Percentiles rank a stretch among this genome's conserved stretches.
Evolutionary conservation across 2,329 filamentous ascomycete species (phyloP).

Genomic region (Thielaviopsis cerberus): DNA sequence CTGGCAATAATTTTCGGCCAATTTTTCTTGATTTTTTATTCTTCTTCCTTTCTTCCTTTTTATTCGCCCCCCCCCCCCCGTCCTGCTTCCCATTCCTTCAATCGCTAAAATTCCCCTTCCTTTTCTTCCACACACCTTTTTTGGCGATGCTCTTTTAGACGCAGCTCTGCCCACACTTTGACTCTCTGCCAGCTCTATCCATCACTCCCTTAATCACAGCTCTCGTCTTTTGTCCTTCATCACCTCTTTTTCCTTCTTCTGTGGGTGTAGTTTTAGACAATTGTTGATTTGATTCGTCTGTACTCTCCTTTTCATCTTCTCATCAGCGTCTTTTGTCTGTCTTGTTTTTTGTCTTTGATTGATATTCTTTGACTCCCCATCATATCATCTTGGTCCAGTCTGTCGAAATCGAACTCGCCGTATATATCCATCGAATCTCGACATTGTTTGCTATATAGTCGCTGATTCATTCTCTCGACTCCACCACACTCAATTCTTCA

Average conservation of each 20-base stretch:
- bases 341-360: neutral
- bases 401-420: no score
- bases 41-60: neutral
- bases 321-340: neutral
- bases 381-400: neutral
- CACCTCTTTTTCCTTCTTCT: no score
- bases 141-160: constrained; percentile 6
- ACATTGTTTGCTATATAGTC: neutral
- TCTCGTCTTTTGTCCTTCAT: neutral
- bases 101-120: neutral
- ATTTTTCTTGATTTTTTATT: neutral
- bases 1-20: neutral
- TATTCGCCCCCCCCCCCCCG: neutral
- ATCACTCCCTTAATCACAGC: neutral
- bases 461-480: neutral
- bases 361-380: neutral
- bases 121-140: neutral
- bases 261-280: neutral
- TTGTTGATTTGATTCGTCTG: neutral
- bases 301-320: neutral
- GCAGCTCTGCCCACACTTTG: constrained; percentile 6
- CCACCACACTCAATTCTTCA: neutral
- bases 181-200: constrained; percentile 1
- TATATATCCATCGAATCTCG: neutral
- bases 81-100: neutral